phyloP scores from a whole-genome alignment of 164 flowering plant genomes.

The Kalanchoe fedtschenkoi region DNA sequence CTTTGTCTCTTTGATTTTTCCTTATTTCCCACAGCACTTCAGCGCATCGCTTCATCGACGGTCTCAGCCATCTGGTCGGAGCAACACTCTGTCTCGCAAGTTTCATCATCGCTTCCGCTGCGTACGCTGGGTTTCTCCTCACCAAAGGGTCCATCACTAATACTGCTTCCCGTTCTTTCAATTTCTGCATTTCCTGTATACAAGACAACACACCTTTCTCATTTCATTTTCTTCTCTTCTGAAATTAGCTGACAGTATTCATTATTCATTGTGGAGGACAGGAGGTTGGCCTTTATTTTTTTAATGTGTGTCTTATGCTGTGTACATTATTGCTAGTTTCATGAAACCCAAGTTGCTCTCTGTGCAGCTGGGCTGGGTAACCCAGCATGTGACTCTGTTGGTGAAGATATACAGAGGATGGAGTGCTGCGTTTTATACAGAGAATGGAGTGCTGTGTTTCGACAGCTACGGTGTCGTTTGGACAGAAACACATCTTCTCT shows the following conservation, averaged over 20 bases:
- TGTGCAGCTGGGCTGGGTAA: background rate
- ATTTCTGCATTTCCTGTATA: conserved; percentile 51
- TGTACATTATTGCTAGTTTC: too few species aligned
- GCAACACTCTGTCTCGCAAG: conserved; percentile 50
- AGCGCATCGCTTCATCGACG: conserved; percentile 55
- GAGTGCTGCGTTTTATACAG: too few species aligned
- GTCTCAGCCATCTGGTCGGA: conserved; percentile 37
- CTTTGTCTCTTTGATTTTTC: conserved; percentile 28
- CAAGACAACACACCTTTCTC: background rate
- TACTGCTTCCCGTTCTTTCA: conserved; percentile 38
- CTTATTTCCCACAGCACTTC: conserved; percentile 56
- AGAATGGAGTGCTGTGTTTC: too few species aligned
- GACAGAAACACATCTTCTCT: too few species aligned
- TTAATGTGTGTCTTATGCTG: background rate
- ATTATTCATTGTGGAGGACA: too few species aligned
- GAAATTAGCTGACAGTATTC: background rate
- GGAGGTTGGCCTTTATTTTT: background rate
- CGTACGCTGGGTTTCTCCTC: conserved; percentile 35
- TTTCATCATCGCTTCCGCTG: conserved; percentile 36
- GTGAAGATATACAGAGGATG: too few species aligned
- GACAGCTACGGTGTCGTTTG: too few species aligned
- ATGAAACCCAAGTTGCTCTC: background rate
- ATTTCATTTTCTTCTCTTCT: background rate
- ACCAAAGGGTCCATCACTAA: conserved; percentile 49
- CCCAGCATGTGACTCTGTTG: too few species aligned